phyloP scores from a whole-genome alignment of 2,329 filamentous ascomycete genomes.

The Aureobasidium sp. region DNA sequence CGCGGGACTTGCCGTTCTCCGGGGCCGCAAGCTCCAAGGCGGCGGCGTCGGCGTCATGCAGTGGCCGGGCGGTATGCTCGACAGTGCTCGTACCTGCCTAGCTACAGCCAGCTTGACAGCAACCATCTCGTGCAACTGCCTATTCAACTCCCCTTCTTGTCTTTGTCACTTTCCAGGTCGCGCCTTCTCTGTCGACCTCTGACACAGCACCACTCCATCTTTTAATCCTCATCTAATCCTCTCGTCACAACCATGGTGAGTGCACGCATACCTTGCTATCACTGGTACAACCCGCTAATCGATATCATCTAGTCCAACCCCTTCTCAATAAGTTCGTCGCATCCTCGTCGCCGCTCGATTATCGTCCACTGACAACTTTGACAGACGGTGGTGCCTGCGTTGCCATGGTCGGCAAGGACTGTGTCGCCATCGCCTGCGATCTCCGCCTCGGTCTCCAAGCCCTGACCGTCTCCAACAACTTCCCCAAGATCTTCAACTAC shows the following conservation, averaged over 20 bases:
- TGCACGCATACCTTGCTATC: background rate
- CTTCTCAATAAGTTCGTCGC: constrained; percentile 84
- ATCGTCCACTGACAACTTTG: constrained; percentile 17
- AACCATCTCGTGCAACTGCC: background rate
- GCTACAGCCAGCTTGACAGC: constrained; percentile 7
- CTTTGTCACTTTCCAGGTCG: background rate
- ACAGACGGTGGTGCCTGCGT: constrained; percentile 88
- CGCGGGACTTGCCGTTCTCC: constrained; percentile 17
- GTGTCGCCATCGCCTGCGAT: constrained; percentile 98
- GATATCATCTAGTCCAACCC: constrained; percentile 61
- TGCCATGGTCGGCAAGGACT: constrained; percentile 99
- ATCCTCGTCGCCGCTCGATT: constrained; percentile 12
- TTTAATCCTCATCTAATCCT: background rate
- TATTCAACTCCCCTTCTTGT: background rate
- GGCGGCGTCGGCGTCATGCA: constrained; percentile 8
- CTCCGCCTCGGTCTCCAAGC: constrained; percentile 94
- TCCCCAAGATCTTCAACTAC: constrained; percentile 99
- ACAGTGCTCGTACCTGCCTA: background rate
- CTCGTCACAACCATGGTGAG: constrained; percentile 31
- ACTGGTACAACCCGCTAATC: background rate
- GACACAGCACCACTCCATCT: background rate
- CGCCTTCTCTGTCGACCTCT: constrained; percentile 5
- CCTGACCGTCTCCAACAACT: constrained; percentile 98
- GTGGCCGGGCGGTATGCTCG: background rate
- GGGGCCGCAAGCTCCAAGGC: background rate